phyloP scores from a whole-genome alignment of 2,329 filamentous ascomycete species.

The Colletotrichum sp. region DNA sequence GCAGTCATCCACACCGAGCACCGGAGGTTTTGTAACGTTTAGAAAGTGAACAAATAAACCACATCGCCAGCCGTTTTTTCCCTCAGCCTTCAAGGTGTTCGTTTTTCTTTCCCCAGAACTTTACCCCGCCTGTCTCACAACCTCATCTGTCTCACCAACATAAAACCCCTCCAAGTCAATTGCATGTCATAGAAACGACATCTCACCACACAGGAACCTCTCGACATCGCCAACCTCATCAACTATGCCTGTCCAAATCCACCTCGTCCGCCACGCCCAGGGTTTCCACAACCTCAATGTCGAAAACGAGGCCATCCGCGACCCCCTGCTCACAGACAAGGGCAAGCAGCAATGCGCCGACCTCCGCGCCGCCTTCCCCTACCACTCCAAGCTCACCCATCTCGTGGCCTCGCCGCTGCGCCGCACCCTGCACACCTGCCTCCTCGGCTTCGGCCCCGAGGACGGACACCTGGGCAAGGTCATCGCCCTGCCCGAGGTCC shows the following conservation, averaged over 20 bases:
- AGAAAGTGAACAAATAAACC: background rate
- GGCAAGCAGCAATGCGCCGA: conserved; percentile 76
- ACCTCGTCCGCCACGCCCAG: conserved; percentile 76
- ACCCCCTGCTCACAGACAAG: conserved; percentile 78
- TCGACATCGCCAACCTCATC: background rate
- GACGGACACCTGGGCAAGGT: conserved; percentile 43
- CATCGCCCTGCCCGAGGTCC: conserved; percentile 74
- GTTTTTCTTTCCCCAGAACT: background rate
- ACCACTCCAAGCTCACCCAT: conserved; percentile 68
- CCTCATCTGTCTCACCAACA: background rate
- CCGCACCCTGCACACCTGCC: conserved; percentile 80
- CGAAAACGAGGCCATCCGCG: conserved; percentile 74
- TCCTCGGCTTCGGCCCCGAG: conserved; percentile 69
- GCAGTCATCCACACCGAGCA: background rate
- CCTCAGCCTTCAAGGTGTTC: background rate
- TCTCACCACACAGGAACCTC: background rate
- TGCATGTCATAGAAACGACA: background rate
- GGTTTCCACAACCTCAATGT: conserved; percentile 80
- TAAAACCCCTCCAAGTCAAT: background rate
- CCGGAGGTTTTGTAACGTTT: background rate
- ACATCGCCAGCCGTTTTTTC: background rate
- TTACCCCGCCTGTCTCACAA: background rate
- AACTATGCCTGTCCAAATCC: conserved; percentile 60
- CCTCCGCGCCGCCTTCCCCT: conserved; percentile 68
- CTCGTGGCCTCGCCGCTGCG: conserved; percentile 81